These are phyloP conservation scores for Fusarium mundagurra DNA, from an alignment of 2,329 filamentous ascomycete species.

Conservation along the genomic window DNA sequence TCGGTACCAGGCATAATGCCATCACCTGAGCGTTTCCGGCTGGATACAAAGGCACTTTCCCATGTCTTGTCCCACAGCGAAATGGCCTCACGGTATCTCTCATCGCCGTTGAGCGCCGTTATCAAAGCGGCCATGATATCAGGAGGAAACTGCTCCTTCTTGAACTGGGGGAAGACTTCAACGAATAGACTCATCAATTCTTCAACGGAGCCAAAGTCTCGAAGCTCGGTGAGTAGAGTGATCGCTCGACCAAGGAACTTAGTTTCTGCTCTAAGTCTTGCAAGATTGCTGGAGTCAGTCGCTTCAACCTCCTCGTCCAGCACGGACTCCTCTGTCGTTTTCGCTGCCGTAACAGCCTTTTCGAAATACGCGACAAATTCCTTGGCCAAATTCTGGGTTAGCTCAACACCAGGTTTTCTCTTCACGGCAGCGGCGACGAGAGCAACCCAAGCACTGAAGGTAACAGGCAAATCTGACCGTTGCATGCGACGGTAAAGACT, in stretches of 20 bases:
- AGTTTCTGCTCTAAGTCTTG: constrained; percentile 41
- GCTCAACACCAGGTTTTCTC: constrained; percentile 35
- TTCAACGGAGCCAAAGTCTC: constrained; percentile 63
- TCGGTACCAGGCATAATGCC: constrained; percentile 59
- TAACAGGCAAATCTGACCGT: constrained; percentile 52
- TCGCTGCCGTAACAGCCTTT: constrained; percentile 22
- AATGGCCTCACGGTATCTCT: constrained; percentile 68
- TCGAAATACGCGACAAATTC: constrained; percentile 46
- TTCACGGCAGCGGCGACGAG: constrained; percentile 50
- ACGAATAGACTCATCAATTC: constrained; percentile 66
- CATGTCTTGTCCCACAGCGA: constrained; percentile 73
- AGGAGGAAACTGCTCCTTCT: constrained; percentile 57
- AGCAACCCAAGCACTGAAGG: constrained; percentile 55
- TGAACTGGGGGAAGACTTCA: constrained; percentile 50
- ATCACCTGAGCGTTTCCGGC: constrained; percentile 32
- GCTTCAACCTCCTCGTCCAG: background rate
- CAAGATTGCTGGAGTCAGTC: constrained; percentile 28
- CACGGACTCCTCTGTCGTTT: background rate
- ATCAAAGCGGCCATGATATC: constrained; percentile 73
- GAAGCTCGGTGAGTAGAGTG: constrained; percentile 48
- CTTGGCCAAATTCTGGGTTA: constrained; percentile 41
- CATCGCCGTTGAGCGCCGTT: constrained; percentile 67
- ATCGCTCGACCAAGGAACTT: constrained; percentile 47
- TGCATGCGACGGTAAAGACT: constrained; percentile 56
- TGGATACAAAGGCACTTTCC: constrained; percentile 56